Base-by-base conservation (phyloP, 2,329 filamentous ascomycete genomes). In the Aspergillus alliaceus region DNA sequence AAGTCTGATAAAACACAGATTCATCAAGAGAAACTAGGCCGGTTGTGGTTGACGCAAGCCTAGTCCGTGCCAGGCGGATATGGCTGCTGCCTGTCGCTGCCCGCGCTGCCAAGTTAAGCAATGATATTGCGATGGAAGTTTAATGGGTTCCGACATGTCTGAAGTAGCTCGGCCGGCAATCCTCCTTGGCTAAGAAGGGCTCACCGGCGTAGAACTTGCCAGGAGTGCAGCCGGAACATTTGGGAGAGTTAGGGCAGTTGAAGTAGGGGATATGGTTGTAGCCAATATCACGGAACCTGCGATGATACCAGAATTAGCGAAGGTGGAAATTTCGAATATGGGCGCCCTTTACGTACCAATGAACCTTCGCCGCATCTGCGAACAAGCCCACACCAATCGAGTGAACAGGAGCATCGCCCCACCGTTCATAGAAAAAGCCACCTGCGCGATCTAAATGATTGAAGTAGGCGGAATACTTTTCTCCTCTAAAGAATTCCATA, bases 261-360 rank as follows among this genome's bases (percentile, higher is more conserved):
- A 96, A 96, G 79, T 96, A 99, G 46, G 95, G 95, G 53, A 98
- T 93, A 68, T 99, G 95, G 69, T 97, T 92, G 78, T 99, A 99
- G 57, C 95, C 95, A 65, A 99, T 98, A 73, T 99, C 95, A 53
- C 93, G 93, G 88, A 99, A 99, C 93, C 93, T 96, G 62, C 6
- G 55, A 8, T 52, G n/a, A 15, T 6, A 44, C 20, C 1, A n/a
- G 42, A 11, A 39, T 59, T 11, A 54, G 59, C 57, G 25, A 35
- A 25, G 34, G 6, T 25, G 27, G 20, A 6, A 39, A 6, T 7
- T n/a, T 11, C 4, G n/a, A 12, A 51, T 27, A 15, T 20, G 22
- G 49, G n/a, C 47, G 58, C 27, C 39, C 18, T 14, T 24, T 42
- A 79, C 88, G 60, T 78, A 96, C 93, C 93, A 98, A 75, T 98